Conservation (phyloP, 345 rosid species). For the Diplotaxis tenuifolia region DNA sequence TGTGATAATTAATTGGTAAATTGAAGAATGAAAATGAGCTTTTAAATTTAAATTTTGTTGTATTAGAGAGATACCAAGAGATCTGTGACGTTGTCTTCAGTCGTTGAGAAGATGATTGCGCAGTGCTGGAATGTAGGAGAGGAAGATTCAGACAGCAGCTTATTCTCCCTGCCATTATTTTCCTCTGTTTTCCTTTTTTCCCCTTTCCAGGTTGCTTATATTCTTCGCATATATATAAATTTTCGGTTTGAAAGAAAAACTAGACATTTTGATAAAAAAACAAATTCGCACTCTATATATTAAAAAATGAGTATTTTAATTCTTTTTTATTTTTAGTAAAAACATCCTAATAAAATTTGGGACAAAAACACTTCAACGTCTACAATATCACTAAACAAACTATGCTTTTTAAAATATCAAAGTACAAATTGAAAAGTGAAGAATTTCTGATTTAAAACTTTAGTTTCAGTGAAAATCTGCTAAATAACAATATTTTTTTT, state of each 20-base stretch:
- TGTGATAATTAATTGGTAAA: not conserved
- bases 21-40: not conserved
- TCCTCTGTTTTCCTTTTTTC: conserved; percentile 5
- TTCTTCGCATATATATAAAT: not conserved
- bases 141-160: conserved; percentile 50
- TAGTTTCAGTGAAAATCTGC: not conserved
- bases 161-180: conserved; percentile 43
- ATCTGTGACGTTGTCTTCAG: not conserved
- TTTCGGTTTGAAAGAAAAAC: no score
- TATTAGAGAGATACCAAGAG: conserved; percentile 12
- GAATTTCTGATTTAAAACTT: not conserved
- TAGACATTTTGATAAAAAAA: not conserved
- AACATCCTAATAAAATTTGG: not conserved
- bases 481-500: no score
- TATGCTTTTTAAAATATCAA: not conserved
- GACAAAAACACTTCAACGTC: not conserved
- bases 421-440: not conserved
- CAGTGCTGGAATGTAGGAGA: conserved; percentile 18
- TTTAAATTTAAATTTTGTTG: not conserved
- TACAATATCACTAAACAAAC: not conserved
- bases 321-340: not conserved
- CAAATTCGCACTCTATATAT: no score
- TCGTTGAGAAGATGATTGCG: conserved; percentile 12
- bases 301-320: no score
- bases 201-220: not conserved